Evolutionary conservation across 768 basidiomycete genomes (phyloP).

Genomic region (Suillus variegatus): DNA sequence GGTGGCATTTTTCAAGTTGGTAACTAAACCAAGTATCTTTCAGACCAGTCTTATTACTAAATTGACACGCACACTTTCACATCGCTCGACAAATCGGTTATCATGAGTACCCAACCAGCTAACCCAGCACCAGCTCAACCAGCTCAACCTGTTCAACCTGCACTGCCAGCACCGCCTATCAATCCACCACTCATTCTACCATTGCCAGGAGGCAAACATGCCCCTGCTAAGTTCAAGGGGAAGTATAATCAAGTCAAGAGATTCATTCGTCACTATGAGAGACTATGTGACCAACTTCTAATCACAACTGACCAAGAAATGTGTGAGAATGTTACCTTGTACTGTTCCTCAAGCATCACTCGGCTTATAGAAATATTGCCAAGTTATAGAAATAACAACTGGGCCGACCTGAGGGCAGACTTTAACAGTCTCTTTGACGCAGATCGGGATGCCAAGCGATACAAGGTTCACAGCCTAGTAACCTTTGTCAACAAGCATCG

Average conservation of each 20-base stretch:
- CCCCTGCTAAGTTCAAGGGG: background rate
- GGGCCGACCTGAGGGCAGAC: constrained; percentile 6
- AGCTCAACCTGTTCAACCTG: too few relatives aligned
- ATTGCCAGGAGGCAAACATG: too few relatives aligned
- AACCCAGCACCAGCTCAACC: too few relatives aligned
- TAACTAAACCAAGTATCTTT: too few relatives aligned
- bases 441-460: constrained; percentile 7
- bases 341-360: constrained; percentile 12
- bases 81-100: too few relatives aligned
- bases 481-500: constrained; percentile 7
- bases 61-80: too few relatives aligned
- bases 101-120: too few relatives aligned
- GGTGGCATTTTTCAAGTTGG: too few relatives aligned
- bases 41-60: too few relatives aligned
- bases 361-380: constrained; percentile 7
- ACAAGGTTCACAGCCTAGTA: constrained; percentile 6
- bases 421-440: constrained; percentile 14
- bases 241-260: background rate
- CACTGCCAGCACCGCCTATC: too few relatives aligned
- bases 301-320: constrained; percentile 4
- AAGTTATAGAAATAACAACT: background rate
- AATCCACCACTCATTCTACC: too few relatives aligned
- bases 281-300: background rate
- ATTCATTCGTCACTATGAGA: background rate
- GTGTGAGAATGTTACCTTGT: constrained; percentile 14